These are phyloP conservation scores for Solanum lignicaule DNA, from an alignment of 257 asterid species.

Conservation along the genomic window DNA sequence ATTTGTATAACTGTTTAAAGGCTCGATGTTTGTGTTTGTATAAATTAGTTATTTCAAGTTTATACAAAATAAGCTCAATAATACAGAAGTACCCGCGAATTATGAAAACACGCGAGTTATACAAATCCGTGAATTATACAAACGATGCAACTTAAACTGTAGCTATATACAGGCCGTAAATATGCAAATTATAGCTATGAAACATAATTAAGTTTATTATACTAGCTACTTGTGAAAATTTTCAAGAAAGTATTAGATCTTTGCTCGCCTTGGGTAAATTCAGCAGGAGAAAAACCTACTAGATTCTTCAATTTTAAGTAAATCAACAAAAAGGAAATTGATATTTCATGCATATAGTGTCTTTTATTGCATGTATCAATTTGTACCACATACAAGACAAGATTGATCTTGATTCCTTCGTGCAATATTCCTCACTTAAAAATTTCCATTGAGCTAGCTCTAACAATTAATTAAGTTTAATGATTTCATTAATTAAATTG, in stretches of 20 bases:
- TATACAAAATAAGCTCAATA: too few species aligned
- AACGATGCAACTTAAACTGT: too few species aligned
- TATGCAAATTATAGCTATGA: too few species aligned
- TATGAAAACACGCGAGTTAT: too few species aligned
- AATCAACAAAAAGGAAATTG: background rate
- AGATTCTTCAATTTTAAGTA: background rate
- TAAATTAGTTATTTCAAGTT: too few species aligned
- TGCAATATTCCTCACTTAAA: background rate
- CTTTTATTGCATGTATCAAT: background rate
- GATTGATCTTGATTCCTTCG: background rate
- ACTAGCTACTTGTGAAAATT: too few species aligned
- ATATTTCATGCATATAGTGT: background rate
- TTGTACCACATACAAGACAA: background rate
- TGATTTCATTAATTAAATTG: background rate
- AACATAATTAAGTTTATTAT: too few species aligned
- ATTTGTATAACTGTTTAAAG: too few species aligned
- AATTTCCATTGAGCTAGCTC: background rate
- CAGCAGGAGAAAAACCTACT: background rate
- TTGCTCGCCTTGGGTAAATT: background rate
- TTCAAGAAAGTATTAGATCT: background rate
- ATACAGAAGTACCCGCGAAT: too few species aligned
- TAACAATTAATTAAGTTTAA: background rate
- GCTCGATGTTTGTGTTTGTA: too few species aligned
- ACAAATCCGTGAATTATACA: too few species aligned
- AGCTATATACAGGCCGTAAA: too few species aligned